A percentile compares a stretch with the other conserved stretches of the same genome.
These are phyloP conservation scores for Rhynchospora pubera DNA, from an alignment of 176 grass and related monocot species.

Conservation along the genomic window DNA sequence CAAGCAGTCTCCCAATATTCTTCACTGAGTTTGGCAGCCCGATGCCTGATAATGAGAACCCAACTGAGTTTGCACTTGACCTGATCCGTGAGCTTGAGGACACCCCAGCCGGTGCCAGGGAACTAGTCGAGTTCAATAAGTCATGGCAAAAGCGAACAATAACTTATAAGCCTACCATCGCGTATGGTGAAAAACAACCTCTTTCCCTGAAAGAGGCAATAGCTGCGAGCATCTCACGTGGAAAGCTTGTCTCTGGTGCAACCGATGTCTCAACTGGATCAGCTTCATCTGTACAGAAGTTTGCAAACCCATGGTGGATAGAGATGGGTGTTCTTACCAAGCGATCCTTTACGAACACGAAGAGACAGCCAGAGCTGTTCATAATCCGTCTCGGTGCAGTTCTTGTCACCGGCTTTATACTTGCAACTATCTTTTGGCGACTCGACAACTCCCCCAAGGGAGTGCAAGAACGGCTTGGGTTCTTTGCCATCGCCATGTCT, in stretches of 20 bases:
- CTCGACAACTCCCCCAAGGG: conserved; percentile 89
- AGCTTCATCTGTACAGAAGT: conserved; percentile 42
- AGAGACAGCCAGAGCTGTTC: conserved; percentile 79
- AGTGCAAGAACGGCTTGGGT: conserved; percentile 72
- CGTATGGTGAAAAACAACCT: conserved; percentile 13
- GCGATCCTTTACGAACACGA: conserved; percentile 73
- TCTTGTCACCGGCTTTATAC: conserved; percentile 81
- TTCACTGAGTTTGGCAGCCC: conserved; percentile 81
- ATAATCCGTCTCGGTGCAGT: conserved; percentile 67
- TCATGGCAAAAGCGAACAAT: conserved; percentile 44
- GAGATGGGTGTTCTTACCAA: conserved; percentile 82
- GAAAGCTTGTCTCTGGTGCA: conserved; percentile 90
- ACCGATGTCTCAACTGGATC: conserved; percentile 29
- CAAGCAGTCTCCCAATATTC: conserved; percentile 46
- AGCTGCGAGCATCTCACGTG: conserved; percentile 82
- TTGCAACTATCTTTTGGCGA: conserved; percentile 97
- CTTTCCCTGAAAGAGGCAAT: conserved; percentile 75
- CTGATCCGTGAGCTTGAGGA: conserved; percentile 81
- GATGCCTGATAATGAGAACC: conserved; percentile 90
- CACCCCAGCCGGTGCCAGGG: conserved; percentile 38
- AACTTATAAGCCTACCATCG: conserved; percentile 15
- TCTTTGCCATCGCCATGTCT: conserved; percentile 99
- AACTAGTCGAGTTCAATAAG: conserved; percentile 63
- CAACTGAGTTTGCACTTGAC: conserved; percentile 89
- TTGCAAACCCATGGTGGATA: conserved; percentile 91